These are phyloP conservation scores for Parachaetomium inaequale DNA, from an alignment of 495 filamentous ascomycete genomes.

Conservation along the genomic window DNA sequence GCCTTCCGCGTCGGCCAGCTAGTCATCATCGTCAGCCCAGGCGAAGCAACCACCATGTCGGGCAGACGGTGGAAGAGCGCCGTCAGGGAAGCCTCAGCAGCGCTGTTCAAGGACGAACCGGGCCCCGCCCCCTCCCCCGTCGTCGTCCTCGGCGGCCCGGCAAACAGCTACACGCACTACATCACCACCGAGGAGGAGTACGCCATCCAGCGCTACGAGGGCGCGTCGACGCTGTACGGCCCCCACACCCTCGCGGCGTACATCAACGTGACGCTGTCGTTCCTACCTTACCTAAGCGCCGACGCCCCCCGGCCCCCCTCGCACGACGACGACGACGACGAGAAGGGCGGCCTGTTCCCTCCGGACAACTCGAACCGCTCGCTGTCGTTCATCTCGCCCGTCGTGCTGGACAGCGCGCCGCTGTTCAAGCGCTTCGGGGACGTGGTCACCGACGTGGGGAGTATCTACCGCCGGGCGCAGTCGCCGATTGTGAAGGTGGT, in stretches of 20 bases:
- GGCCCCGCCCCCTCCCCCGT: constrained; percentile 48
- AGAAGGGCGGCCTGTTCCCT: constrained; percentile 57
- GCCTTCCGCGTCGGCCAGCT: constrained; percentile 83
- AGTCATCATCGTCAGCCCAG: constrained; percentile 80
- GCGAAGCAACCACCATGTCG: constrained; percentile 94
- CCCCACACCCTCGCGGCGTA: constrained; percentile 89
- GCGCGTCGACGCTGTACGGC: constrained; percentile 90
- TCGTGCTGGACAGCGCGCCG: constrained; percentile 69
- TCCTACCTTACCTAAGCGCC: constrained; percentile 64
- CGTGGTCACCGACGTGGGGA: constrained; percentile 56
- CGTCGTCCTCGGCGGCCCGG: constrained; percentile 87
- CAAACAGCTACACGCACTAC: constrained; percentile 96
- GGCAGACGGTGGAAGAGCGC: constrained; percentile 86
- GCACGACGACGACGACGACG: constrained; percentile 30
- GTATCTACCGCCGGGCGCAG: constrained; percentile 56
- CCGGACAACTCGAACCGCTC: constrained; percentile 79
- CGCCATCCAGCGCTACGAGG: constrained; percentile 85
- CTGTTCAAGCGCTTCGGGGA: constrained; percentile 75
- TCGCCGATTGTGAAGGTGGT: constrained; percentile 50
- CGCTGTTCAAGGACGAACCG: constrained; percentile 40
- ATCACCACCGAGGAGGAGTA: constrained; percentile 94
- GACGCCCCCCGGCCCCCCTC: constrained; percentile 42
- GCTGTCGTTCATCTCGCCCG: constrained; percentile 74
- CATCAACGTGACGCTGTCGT: constrained; percentile 74
- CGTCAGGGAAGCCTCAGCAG: constrained; percentile 53